phyloP scores from a whole-genome alignment of 208 protist genomes.

The Phytomonas sp. region DNA sequence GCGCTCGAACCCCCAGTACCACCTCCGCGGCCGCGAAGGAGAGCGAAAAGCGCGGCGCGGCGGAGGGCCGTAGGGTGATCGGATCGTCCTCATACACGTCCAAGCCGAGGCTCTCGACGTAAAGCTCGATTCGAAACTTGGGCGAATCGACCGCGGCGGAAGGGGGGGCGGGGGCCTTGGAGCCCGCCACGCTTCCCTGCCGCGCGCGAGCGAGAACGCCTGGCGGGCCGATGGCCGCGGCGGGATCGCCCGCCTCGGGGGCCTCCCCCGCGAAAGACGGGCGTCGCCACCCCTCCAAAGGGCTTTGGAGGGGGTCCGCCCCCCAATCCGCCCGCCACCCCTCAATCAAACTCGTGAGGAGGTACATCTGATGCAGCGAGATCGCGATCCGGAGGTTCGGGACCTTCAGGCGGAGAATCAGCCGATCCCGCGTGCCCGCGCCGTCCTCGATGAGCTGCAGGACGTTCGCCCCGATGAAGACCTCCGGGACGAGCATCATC shows the following conservation, averaged over 20 bases:
- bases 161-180: slow-evolving; percentile 1
- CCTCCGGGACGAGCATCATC: slow-evolving; percentile 65
- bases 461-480: slow-evolving; percentile 56
- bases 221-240: no score
- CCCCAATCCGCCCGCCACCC: slow-evolving; percentile 38
- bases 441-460: slow-evolving; percentile 64
- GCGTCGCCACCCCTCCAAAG: neutral
- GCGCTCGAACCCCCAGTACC: slow-evolving; percentile 44
- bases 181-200: no score
- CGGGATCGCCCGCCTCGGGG: neutral
- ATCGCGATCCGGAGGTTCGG: slow-evolving; percentile 44
- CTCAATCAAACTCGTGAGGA: slow-evolving; percentile 69
- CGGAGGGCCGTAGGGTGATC: slow-evolving; percentile 18
- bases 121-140: slow-evolving; percentile 48
- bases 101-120: slow-evolving; percentile 50
- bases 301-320: neutral
- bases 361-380: slow-evolving; percentile 68
- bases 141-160: slow-evolving; percentile 23
- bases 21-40: slow-evolving; percentile 43
- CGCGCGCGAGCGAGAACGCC: no score
- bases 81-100: slow-evolving; percentile 63
- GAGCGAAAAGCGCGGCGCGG: slow-evolving; percentile 37
- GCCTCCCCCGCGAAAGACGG: neutral
- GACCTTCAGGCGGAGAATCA: slow-evolving; percentile 72
- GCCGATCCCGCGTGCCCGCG: slow-evolving; percentile 30